Evolutionary conservation across 495 filamentous ascomycete species (phyloP), one percentile per base, ranked within the genome.

Genomic region (Podospora comata): DNA sequence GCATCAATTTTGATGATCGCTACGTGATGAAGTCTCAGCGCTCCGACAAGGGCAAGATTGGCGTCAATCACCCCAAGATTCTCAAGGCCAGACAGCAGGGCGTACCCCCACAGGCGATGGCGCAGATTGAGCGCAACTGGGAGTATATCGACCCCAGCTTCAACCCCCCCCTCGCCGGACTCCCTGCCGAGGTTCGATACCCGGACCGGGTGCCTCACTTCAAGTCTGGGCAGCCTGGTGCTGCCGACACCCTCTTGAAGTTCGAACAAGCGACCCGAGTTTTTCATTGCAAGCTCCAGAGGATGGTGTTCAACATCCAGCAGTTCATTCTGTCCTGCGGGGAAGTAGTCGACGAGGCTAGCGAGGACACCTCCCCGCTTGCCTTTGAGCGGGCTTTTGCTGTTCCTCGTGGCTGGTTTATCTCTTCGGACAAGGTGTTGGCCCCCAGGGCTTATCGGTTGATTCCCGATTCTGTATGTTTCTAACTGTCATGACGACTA

Each of bases 91-190:
- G 5, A 2, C 32, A 60, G 2, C 57, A 64, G 1, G 65, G 67
- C 5, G 39, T 16, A 13, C 13, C 1, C 70, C 56, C n/a, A 6
- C 70, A 60, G 19, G 58, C n/a, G 11, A 73, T 71, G 1, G 26
- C n/a, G 0, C 53, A 57, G 28, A 62, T 73, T 15, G 9, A 34
- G 0, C 2, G 1, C 2, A 80, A 78, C 67, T 80, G 73, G 30
- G 5, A 34, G 28, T 61, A 67, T 4, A 66, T 78, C 28, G 53
- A 62, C 0, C 64, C 64, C 13, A 23, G 64, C 5, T 39, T 65
- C 16, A 63, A 66, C 64, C 34, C 78, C 5, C 73, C 76, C 5
- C 57, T 75, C 0, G 81, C 80, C 28, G 80, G 80, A 6, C 48
- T 58, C 0, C 19, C 65, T 26, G n/a, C 4, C 9, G 28, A 66